Percentiles rank a stretch among this genome's conserved stretches.
Evolutionary conservation across 805 yeast species (phyloP).

Genomic region (Sugiyamaella smithiae): DNA sequence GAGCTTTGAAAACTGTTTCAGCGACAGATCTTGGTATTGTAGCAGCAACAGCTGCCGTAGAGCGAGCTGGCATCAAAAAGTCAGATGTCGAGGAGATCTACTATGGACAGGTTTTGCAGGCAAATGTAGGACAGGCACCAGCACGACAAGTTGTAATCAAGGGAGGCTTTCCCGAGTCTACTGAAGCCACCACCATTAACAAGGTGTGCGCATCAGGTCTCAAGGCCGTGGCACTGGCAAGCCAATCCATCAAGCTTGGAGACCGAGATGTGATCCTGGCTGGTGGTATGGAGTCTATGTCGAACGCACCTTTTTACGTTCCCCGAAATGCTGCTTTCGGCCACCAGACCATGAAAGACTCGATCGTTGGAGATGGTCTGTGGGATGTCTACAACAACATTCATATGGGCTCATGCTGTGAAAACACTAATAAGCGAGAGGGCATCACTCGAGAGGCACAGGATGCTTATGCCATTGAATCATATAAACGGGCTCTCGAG

Average conservation of each 20-base stretch:
- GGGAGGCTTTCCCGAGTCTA: slow-evolving; percentile 76
- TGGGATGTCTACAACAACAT: slow-evolving; percentile 80
- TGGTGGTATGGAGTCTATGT: slow-evolving; percentile 97
- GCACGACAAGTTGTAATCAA: slow-evolving; percentile 93
- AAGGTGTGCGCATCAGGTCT: slow-evolving; percentile 96
- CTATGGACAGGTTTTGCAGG: slow-evolving; percentile 89
- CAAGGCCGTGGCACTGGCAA: slow-evolving; percentile 83
- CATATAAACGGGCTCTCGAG: slow-evolving; percentile 74
- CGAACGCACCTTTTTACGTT: slow-evolving; percentile 86
- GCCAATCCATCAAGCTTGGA: slow-evolving; percentile 82
- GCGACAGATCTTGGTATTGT: slow-evolving; percentile 82
- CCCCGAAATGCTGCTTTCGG: slow-evolving; percentile 64
- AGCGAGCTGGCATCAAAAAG: slow-evolving; percentile 72
- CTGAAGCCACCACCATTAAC: slow-evolving; percentile 86
- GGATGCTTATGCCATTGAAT: slow-evolving; percentile 75
- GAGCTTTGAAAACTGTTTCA: slow-evolving; percentile 63
- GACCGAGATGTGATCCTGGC: slow-evolving; percentile 83
- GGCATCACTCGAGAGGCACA: slow-evolving; percentile 75
- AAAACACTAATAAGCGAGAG: slow-evolving; percentile 84
- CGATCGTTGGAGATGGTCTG: slow-evolving; percentile 75
- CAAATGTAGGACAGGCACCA: slow-evolving; percentile 92
- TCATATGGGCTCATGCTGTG: slow-evolving; percentile 95
- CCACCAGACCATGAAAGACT: slow-evolving; percentile 53
- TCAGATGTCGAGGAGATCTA: slow-evolving; percentile 80
- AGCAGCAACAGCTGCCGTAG: slow-evolving; percentile 83